phyloP scores from a whole-genome alignment of 805 yeast genomes.

The Metschnikowia hibisci region DNA sequence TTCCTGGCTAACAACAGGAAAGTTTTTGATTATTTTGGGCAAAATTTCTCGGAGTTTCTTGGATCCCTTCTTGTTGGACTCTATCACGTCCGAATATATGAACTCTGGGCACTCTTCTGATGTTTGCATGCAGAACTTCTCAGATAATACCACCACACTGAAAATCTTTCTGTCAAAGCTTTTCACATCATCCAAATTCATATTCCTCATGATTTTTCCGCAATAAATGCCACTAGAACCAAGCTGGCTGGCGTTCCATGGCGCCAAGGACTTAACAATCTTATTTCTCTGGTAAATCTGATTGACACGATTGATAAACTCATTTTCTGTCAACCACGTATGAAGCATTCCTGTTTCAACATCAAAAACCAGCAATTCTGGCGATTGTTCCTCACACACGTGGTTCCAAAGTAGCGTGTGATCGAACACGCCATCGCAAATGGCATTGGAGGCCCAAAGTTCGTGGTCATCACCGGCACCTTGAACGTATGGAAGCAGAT shows the following conservation, averaged over 20 bases:
- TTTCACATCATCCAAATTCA: constrained; percentile 10
- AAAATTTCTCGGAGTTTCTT: constrained; percentile 51
- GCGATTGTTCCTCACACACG: constrained; percentile 14
- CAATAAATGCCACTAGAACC: constrained; percentile 25
- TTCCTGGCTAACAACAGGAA: constrained; percentile 17
- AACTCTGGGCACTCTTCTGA: constrained; percentile 10
- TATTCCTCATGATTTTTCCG: constrained; percentile 23
- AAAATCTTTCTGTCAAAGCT: constrained; percentile 1
- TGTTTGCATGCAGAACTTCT: constrained; percentile 5
- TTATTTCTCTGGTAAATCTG: constrained; percentile 7
- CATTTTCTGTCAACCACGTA: constrained; percentile 23
- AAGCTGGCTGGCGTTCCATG: constrained; percentile 14
- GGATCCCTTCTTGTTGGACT: constrained; percentile 59
- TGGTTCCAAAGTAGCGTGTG: constrained; percentile 56
- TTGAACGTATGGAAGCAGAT: constrained; percentile 57
- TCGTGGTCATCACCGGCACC: constrained; percentile 97
- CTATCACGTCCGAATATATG: constrained; percentile 19
- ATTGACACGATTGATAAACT: constrained; percentile 20
- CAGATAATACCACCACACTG: constrained; percentile 25
- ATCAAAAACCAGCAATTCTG: constrained; percentile 20
- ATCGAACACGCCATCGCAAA: constrained; percentile 45
- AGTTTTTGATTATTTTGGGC: constrained; percentile 33
- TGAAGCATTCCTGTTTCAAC: constrained; percentile 19
- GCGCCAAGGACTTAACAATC: background rate
- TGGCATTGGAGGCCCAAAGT: constrained; percentile 52